Percentiles rank a stretch among this genome's conserved stretches.
Conservation (phyloP, 805 yeast genomes). For the Clavispora phyllophila region DNA sequence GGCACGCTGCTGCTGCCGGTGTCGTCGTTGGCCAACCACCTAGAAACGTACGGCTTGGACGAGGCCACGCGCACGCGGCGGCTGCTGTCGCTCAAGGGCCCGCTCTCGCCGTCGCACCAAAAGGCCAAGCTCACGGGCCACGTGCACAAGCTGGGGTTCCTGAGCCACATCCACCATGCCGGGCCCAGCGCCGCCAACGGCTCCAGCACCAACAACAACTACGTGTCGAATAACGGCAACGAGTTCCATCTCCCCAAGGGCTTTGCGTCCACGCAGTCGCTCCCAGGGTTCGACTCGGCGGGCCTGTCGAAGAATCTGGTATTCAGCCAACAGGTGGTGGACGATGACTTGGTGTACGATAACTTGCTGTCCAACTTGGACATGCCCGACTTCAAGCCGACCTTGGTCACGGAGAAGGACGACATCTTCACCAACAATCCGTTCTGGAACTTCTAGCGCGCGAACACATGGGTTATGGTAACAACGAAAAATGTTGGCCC, state of each 20-base stretch:
- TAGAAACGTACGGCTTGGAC: conserved; percentile 24
- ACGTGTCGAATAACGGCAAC: conserved; percentile 4
- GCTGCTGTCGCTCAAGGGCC: conserved; percentile 7
- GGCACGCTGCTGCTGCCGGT: conserved; percentile 11
- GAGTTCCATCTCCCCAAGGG: conserved; percentile 3
- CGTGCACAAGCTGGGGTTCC: conserved; percentile 13
- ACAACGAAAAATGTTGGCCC: neutral
- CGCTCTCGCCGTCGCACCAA: conserved; percentile 9
- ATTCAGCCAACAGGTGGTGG: neutral
- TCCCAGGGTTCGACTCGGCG: conserved; percentile 1
- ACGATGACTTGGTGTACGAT: neutral
- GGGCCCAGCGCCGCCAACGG: neutral
- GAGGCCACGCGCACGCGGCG: conserved; percentile 3
- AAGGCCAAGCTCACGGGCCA: conserved; percentile 14
- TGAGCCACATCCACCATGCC: neutral
- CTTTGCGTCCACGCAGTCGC: neutral
- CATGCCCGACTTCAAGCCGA: neutral
- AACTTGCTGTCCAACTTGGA: neutral
- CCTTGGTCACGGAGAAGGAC: neutral
- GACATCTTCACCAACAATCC: conserved; percentile 3
- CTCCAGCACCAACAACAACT: neutral
- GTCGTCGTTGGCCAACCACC: conserved; percentile 22
- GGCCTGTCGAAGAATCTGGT: conserved; percentile 2
- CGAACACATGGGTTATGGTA: neutral
- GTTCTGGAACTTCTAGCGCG: conserved; percentile 1